Evolutionary conservation across 257 asterid genomes (phyloP), one percentile per base, ranked within the genome.

Genomic region (Solanum ossicruentum): DNA sequence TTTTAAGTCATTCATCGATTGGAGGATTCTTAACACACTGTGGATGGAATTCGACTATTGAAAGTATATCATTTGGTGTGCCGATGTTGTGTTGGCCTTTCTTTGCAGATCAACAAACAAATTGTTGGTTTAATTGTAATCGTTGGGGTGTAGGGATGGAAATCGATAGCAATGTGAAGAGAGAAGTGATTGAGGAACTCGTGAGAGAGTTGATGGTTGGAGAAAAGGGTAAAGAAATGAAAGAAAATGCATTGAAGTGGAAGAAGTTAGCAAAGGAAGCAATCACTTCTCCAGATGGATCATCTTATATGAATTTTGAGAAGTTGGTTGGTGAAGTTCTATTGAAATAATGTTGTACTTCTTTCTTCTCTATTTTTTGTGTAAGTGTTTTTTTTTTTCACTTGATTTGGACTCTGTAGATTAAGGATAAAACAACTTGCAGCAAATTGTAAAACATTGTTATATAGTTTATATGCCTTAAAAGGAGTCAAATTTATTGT

Each of bases 81-180:
- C 89, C 89, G 0, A 55, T 85, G 82, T 17, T 89, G 10, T 87
- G 89, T 66, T 87, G 88, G 89, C 89, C 88, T 0, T 61, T 85
- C 32, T 87, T 78, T 41, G 86, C 87, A 0, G 88, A 85, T 8
- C 89, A 89, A 63, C 71, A 60, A 12, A 84, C 87, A 4, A 88
- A 87, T 26, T 84, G 89, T 39, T 83, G 88, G 90, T 87, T 23
- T 56, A 78, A 60, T 39, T 84, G 90, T 63, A 73, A 41, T 3
- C 56, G 45, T 16, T 83, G 70, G 89, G 89, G 87, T 6, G n/a
- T 87, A 0, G 91, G 89, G 1, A 54, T 85, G 87, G 89, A 89
- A 54, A 83, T 87, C 1, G 88, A 58, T 52, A 83, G 69, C 52
- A 67, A 85, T 32, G 88, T 80, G 23, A 80, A 71, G 58, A 85